These are phyloP conservation scores for Nakazawaea peltata DNA, from an alignment of 805 yeast genomes.

Conservation along the genomic window DNA sequence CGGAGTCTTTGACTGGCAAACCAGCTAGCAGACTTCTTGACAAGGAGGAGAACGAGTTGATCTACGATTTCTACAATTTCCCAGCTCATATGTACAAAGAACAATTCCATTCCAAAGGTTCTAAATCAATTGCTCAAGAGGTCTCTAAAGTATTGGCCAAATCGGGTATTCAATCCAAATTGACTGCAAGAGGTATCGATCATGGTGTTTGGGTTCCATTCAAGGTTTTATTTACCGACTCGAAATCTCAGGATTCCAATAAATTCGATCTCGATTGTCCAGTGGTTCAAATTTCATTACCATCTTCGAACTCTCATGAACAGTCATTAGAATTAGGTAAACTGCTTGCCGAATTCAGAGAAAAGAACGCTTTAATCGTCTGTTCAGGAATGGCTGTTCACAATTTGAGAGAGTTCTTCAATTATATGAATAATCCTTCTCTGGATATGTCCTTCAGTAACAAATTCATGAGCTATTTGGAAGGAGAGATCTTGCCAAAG, in stretches of 20 bases:
- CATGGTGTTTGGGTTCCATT: slow-evolving; percentile 83
- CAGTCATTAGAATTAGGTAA: slow-evolving; percentile 48
- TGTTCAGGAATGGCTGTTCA: slow-evolving; percentile 80
- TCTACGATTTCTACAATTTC: slow-evolving; percentile 73
- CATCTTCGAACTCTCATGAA: slow-evolving; percentile 32
- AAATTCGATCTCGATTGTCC: slow-evolving; percentile 40
- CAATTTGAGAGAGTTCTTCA: slow-evolving; percentile 50
- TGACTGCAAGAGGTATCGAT: slow-evolving; percentile 61
- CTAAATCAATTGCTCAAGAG: slow-evolving; percentile 32
- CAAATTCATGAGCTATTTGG: slow-evolving; percentile 41
- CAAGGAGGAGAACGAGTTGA: slow-evolving; percentile 41
- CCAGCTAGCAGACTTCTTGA: slow-evolving; percentile 11
- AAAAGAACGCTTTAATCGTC: slow-evolving; percentile 43
- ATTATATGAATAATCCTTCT: slow-evolving; percentile 13
- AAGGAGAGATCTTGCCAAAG: slow-evolving; percentile 26
- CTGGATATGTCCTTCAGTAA: slow-evolving; percentile 36
- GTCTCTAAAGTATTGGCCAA: slow-evolving; percentile 31
- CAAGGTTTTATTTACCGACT: slow-evolving; percentile 54
- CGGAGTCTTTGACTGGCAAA: slow-evolving; percentile 3
- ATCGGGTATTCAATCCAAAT: slow-evolving; percentile 34
- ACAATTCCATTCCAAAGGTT: slow-evolving; percentile 46
- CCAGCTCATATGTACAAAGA: slow-evolving; percentile 58
- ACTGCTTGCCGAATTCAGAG: slow-evolving; percentile 41
- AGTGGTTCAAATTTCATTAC: slow-evolving; percentile 42
- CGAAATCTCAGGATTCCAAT: slow-evolving; percentile 22